These are phyloP conservation scores for Saturnispora serradocipensis DNA, from an alignment of 805 yeast species.

Conservation along the genomic window DNA sequence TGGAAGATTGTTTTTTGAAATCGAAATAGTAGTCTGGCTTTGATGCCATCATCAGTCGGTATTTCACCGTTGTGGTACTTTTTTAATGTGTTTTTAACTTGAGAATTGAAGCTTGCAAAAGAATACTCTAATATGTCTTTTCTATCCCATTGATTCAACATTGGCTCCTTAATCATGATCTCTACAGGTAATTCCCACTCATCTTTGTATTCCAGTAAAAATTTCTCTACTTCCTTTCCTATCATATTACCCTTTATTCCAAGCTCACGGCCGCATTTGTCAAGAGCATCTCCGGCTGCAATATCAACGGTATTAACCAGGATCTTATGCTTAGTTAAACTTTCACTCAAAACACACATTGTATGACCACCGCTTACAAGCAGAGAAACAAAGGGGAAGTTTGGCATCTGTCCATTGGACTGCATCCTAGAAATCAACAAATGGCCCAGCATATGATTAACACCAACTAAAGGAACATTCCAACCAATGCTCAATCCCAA, in stretches of 20 bases:
- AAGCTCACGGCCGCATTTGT: conserved; percentile 81
- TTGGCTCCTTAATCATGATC: conserved; percentile 36
- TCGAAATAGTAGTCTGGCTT: conserved; percentile 43
- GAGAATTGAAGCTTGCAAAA: conserved; percentile 57
- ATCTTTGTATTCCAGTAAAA: conserved; percentile 30
- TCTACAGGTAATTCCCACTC: conserved; percentile 26
- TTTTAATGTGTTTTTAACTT: conserved; percentile 20
- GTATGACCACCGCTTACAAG: conserved; percentile 94
- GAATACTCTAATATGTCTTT: conserved; percentile 48
- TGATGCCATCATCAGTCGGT: conserved; percentile 18
- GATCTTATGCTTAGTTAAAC: conserved; percentile 59
- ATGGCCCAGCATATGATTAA: conserved; percentile 96
- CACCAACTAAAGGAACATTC: conserved; percentile 73
- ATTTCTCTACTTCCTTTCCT: conserved; percentile 70
- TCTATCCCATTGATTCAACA: conserved; percentile 40
- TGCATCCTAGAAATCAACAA: conserved; percentile 54
- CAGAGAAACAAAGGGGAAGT: conserved; percentile 64
- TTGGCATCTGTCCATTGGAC: conserved; percentile 34
- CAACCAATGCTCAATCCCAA: conserved; percentile 79
- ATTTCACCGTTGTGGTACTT: conserved; percentile 18
- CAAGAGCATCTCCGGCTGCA: conserved; percentile 90
- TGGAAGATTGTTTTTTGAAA: conserved; percentile 60
- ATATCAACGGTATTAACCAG: conserved; percentile 72
- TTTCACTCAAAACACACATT: conserved; percentile 60
- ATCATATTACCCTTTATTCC: conserved; percentile 78